Base-by-base conservation (phyloP, 805 yeast genomes). In the Candida xyloterini region DNA sequence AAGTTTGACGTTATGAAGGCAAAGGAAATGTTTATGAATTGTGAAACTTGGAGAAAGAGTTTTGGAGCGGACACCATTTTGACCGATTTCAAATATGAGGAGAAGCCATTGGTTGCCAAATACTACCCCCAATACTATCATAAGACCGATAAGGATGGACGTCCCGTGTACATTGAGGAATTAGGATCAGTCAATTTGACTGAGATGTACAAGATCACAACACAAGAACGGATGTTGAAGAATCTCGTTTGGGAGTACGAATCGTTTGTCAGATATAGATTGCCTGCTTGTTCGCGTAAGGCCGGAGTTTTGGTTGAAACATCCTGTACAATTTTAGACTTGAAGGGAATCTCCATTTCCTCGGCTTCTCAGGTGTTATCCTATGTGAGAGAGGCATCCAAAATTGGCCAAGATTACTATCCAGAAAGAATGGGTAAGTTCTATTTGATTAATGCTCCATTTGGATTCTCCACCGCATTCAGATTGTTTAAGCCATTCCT, bases 351-450 rank as follows among this genome's bases (percentile, higher is more conserved):
- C 42, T 86, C 96, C 18, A 72, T 93, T 44, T 70, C 84, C 16
- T 68, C 93, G 33, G 95, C 95, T 18, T 79, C 82, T 48, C 87
- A 83, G 60, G 99, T 93, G 30, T 71, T 88, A 49, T 72, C 82
- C 10, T 93, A 89, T 65, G 95, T 93, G 40, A 81, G 81, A 62
- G 97, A 90, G 66, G 96, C 99, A 8, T 86, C 96, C 10, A 70
- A 76, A 56, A 87, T 93, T 55, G 96, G 98, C 44, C 99, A 93
- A 72, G 87, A 93, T 69, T 91, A 86, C 68, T 93, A 93, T 63
- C 99, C 99, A 11, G 99, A 93, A 73, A 84, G 98, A 67, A 93
- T 93, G 99, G 99, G 99, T 59, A 89, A 86, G 66, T 93, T 91
- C 62, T 91, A 89, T 68, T 70, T 90, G 55, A 87, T 93, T 67